Conservation (phyloP, 1,284 basidiomycete genomes). For the Mycena citricolor region DNA sequence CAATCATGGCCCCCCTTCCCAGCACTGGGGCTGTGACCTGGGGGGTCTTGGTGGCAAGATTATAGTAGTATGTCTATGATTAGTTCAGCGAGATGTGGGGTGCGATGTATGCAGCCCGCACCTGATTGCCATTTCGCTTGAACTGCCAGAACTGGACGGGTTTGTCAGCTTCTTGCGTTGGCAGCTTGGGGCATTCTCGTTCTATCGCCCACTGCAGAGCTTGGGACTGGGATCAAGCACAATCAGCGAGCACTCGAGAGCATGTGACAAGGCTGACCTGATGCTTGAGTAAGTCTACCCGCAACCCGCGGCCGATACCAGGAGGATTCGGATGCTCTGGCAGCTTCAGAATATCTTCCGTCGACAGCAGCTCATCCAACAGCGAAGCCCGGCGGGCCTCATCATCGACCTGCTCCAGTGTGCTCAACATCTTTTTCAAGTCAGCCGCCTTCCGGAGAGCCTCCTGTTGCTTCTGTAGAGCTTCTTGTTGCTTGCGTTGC, state of each 20-base stretch:
- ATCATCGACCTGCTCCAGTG: constrained; percentile 74
- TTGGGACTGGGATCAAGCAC: constrained; percentile 52
- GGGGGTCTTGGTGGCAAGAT: constrained; percentile 78
- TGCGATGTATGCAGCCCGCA: too few species aligned
- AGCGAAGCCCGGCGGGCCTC: constrained; percentile 70
- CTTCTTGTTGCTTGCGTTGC: constrained; percentile 43
- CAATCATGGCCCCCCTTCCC: constrained; percentile 81
- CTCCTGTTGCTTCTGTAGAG: constrained; percentile 49
- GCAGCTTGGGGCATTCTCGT: constrained; percentile 72
- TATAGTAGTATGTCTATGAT: constrained; percentile 62
- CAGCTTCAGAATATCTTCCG: constrained; percentile 66
- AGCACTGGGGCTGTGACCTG: constrained; percentile 64
- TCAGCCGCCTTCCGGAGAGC: constrained; percentile 60
- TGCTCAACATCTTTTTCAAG: constrained; percentile 62
- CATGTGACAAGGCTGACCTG: constrained; percentile 49
- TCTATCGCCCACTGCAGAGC: constrained; percentile 78
- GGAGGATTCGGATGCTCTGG: constrained; percentile 70
- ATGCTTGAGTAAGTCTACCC: constrained; percentile 74
- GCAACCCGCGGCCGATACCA: constrained; percentile 59
- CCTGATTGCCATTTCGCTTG: constrained; percentile 53
- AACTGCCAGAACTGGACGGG: constrained; percentile 89
- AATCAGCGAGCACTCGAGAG: constrained; percentile 8
- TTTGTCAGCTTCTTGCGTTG: constrained; percentile 61
- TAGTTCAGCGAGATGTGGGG: background rate
- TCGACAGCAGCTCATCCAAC: constrained; percentile 66